Percentiles rank a stretch among this genome's conserved stretches.
phyloP scores from a whole-genome alignment of 2,329 filamentous ascomycete species.

The Colletotrichum lindemuthianum region DNA sequence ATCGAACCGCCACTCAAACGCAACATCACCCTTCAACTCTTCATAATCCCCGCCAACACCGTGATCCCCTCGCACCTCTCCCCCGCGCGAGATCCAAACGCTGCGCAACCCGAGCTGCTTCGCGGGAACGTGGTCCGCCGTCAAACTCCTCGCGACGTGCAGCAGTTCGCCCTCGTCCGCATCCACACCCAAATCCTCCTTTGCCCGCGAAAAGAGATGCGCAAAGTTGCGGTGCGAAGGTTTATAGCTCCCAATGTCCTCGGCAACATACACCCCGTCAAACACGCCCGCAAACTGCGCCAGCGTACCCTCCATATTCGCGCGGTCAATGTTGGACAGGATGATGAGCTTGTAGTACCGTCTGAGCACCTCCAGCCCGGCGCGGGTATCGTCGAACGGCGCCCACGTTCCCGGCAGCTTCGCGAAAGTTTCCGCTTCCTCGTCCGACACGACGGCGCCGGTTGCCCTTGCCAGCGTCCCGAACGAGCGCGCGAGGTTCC shows the following conservation, averaged over 20 bases:
- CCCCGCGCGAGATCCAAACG: constrained; percentile 72
- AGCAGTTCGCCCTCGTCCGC: constrained; percentile 63
- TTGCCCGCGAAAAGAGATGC: constrained; percentile 66
- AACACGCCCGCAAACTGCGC: constrained; percentile 56
- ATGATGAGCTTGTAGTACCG: constrained; percentile 67
- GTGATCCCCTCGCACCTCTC: constrained; percentile 56
- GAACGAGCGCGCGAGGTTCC: constrained; percentile 61
- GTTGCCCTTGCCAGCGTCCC: constrained; percentile 55
- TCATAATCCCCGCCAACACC: constrained; percentile 45
- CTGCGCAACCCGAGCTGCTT: constrained; percentile 68
- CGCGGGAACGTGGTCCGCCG: constrained; percentile 74
- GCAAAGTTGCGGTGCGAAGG: constrained; percentile 72
- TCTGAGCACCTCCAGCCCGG: constrained; percentile 59
- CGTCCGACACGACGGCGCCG: constrained; percentile 45
- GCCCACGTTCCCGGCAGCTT: constrained; percentile 62
- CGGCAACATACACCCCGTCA: constrained; percentile 74
- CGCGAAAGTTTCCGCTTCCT: constrained; percentile 60
- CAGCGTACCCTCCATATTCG: constrained; percentile 42
- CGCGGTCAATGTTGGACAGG: constrained; percentile 68
- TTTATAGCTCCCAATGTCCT: constrained; percentile 79
- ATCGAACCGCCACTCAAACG: constrained; percentile 66
- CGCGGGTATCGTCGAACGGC: constrained; percentile 66
- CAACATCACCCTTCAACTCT: constrained; percentile 54
- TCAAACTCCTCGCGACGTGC: constrained; percentile 75
- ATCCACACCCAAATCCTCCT: constrained; percentile 63